A percentile compares a stretch with the other conserved stretches of the same genome.
Conservation (phyloP, 768 basidiomycete species). For the Lentinula aciculospora region DNA sequence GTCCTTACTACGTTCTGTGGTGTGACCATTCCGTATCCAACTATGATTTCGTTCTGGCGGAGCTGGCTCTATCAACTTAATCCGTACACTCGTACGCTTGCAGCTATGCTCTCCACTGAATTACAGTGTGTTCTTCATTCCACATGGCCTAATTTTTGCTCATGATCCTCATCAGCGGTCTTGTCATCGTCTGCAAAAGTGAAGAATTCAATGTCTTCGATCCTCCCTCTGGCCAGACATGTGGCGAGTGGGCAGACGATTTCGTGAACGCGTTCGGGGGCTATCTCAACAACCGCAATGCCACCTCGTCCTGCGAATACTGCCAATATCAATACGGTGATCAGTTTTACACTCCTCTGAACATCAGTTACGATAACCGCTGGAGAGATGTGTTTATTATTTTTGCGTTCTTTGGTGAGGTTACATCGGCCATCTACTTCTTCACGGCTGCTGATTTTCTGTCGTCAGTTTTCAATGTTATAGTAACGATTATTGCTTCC, state of each 20-base stretch:
- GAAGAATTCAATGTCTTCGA: slow-evolving; percentile 70
- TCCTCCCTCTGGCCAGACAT: slow-evolving; percentile 73
- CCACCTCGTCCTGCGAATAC: slow-evolving; percentile 59
- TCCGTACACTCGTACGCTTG: slow-evolving; percentile 66
- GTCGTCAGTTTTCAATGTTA: slow-evolving; percentile 58
- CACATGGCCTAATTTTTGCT: not conserved
- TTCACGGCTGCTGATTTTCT: not conserved
- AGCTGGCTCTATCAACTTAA: slow-evolving; percentile 72
- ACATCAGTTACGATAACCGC: slow-evolving; percentile 53
- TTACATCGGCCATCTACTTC: slow-evolving; percentile 5
- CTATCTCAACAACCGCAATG: slow-evolving; percentile 65
- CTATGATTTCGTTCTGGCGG: slow-evolving; percentile 62
- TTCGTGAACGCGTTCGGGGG: slow-evolving; percentile 64
- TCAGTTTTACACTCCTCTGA: slow-evolving; percentile 63
- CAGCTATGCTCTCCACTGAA: slow-evolving; percentile 74
- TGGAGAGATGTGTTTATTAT: slow-evolving; percentile 70
- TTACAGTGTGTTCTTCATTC: slow-evolving; percentile 47
- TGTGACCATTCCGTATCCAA: slow-evolving; percentile 68
- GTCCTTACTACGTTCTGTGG: slow-evolving; percentile 74
- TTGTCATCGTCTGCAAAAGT: slow-evolving; percentile 54
- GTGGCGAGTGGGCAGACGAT: slow-evolving; percentile 59
- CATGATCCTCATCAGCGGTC: slow-evolving; percentile 36
- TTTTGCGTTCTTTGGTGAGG: slow-evolving; percentile 55
- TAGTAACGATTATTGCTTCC: slow-evolving; percentile 62
- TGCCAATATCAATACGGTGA: slow-evolving; percentile 68